These are phyloP conservation scores for Nepenthes mirabilis DNA, from an alignment of 148 eudicot species.

Conservation along the genomic window DNA sequence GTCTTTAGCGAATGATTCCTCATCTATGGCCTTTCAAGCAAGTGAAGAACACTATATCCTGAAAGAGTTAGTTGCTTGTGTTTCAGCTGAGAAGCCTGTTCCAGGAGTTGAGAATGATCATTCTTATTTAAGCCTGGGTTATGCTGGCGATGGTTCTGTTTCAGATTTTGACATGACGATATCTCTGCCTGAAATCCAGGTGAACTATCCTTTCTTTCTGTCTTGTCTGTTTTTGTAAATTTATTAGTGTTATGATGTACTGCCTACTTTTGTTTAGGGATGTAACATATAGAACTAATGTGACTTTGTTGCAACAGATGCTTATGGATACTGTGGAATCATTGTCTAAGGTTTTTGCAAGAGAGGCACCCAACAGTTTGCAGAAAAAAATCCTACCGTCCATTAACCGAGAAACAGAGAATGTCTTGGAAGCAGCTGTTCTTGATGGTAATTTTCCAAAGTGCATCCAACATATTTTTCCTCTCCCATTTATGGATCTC, in stretches of 20 bases:
- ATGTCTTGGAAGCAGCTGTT: constrained; percentile 33
- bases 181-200: constrained; percentile 74
- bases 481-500: constrained; percentile 3
- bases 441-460: constrained; percentile 61
- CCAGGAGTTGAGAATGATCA: constrained; percentile 18
- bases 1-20: constrained; percentile 17
- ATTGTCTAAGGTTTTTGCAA: constrained; percentile 36
- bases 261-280: constrained; percentile 2
- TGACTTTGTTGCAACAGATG: constrained; percentile 42
- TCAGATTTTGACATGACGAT: constrained; percentile 62
- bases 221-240: background rate
- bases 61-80: constrained; percentile 32
- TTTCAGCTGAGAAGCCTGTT: constrained; percentile 47
- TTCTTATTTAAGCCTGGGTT: constrained; percentile 26
- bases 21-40: constrained; percentile 15
- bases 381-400: constrained; percentile 23
- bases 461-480: constrained; percentile 6
- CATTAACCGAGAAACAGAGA: constrained; percentile 29
- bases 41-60: constrained; percentile 38
- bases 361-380: constrained; percentile 20
- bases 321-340: constrained; percentile 43
- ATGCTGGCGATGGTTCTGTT: constrained; percentile 75
- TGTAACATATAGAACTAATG: constrained; percentile 1
- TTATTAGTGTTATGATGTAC: background rate
- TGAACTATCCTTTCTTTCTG: constrained; percentile 7